phyloP scores from a whole-genome alignment of 345 rosid genomes.

The Arabidopsis thaliana region TAIR10.1 NC_003074.8:6436501-6437000 shows the following conservation, averaged over 20 bases:
- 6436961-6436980: slow-evolving; percentile 26
- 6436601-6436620: slow-evolving; percentile 24
- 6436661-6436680: background rate
- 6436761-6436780: background rate
- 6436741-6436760: background rate
- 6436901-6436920: slow-evolving; percentile 35
- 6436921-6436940: slow-evolving; percentile 3
- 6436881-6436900: background rate
- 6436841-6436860: slow-evolving; percentile 28
- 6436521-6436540: slow-evolving; percentile 33
- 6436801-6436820: slow-evolving; percentile 21
- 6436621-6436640: slow-evolving; percentile 1
- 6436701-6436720: background rate
- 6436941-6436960: background rate
- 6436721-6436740: too few relatives aligned
- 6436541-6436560: slow-evolving; percentile 30
- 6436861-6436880: slow-evolving; percentile 11
- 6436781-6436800: background rate
- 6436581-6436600: background rate
- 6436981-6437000: slow-evolving; percentile 14
- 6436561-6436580: slow-evolving; percentile 22
- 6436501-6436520: slow-evolving; percentile 33
- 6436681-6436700: background rate
- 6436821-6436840: slow-evolving; percentile 37
- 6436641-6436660: background rate